Conservation (phyloP, 2,329 filamentous ascomycete genomes). For the Penicillium capsulatum region DNA sequence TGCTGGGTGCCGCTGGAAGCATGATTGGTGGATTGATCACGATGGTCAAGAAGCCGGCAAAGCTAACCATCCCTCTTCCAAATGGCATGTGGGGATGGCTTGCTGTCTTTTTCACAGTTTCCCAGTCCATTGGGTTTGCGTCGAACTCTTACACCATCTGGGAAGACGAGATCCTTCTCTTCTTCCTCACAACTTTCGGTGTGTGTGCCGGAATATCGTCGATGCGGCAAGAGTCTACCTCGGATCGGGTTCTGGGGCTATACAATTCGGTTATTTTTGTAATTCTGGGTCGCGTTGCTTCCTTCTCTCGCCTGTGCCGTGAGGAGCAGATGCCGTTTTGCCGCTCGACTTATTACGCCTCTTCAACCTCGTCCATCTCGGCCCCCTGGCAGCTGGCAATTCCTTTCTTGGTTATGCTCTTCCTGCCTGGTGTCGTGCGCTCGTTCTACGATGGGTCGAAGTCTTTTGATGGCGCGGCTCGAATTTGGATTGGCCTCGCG, state of each 20-base stretch:
- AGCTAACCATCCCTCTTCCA: conserved; percentile 56
- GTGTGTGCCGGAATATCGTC: conserved; percentile 69
- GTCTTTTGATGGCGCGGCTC: conserved; percentile 82
- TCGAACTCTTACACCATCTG: conserved; percentile 98
- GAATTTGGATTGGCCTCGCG: conserved; percentile 75
- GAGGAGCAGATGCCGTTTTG: conserved; percentile 99
- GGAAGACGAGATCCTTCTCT: conserved; percentile 92
- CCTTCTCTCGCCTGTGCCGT: conserved; percentile 85
- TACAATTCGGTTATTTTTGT: conserved; percentile 85
- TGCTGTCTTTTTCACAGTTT: conserved; percentile 72
- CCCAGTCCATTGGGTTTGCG: conserved; percentile 88
- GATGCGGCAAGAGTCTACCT: conserved; percentile 62
- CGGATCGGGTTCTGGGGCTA: conserved; percentile 69
- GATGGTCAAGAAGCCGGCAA: conserved; percentile 37
- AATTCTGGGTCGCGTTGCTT: conserved; percentile 71
- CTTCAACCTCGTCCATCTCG: conserved; percentile 84
- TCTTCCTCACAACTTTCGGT: conserved; percentile 86
- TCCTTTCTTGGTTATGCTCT: conserved; percentile 67
- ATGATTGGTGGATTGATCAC: conserved; percentile 42
- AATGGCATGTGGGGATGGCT: conserved; percentile 86
- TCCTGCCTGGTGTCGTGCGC: conserved; percentile 74
- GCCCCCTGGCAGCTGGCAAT: conserved; percentile 83
- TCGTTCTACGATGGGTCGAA: conserved; percentile 76
- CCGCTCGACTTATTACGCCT: conserved; percentile 91
- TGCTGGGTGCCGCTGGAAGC: conserved; percentile 44